Percentiles rank a stretch among this genome's conserved stretches.
Conservation (phyloP, 495 filamentous ascomycete genomes). For the Tuber aestivum region DNA sequence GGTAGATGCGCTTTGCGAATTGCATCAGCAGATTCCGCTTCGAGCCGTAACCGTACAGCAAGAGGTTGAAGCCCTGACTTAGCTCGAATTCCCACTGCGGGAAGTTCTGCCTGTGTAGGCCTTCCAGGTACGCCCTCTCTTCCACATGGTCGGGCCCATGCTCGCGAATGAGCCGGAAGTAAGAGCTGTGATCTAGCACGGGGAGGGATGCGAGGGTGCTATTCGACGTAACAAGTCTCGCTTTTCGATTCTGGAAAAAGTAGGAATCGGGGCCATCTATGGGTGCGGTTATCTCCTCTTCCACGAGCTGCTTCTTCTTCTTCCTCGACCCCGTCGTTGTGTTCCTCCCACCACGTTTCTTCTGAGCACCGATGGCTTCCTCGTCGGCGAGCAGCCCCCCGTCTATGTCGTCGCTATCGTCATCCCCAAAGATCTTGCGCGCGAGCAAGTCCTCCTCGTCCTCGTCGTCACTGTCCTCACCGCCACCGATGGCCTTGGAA, state of each 20-base stretch:
- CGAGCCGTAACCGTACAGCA: constrained; percentile 86
- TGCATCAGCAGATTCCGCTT: constrained; percentile 69
- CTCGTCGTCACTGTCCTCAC: constrained; percentile 56
- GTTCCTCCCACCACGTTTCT: constrained; percentile 21
- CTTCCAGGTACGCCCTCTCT: constrained; percentile 65
- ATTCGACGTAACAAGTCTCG: constrained; percentile 73
- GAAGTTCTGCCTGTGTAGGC: constrained; percentile 73
- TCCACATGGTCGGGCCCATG: constrained; percentile 64
- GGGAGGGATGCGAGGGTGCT: constrained; percentile 71
- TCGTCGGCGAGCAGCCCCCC: constrained; percentile 43
- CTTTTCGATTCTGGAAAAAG: constrained; percentile 85
- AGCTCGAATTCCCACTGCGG: constrained; percentile 92
- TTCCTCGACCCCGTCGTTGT: constrained; percentile 31
- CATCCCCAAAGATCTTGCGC: constrained; percentile 59
- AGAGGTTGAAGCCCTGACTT: constrained; percentile 79
- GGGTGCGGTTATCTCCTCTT: constrained; percentile 53
- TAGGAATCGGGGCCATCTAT: constrained; percentile 83
- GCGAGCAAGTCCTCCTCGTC: constrained; percentile 69
- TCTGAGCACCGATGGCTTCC: constrained; percentile 42
- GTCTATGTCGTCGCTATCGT: constrained; percentile 51
- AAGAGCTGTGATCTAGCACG: constrained; percentile 83
- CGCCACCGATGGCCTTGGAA: constrained; percentile 25
- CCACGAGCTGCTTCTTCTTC: constrained; percentile 44
- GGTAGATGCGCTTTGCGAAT: constrained; percentile 69
- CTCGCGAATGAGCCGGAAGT: constrained; percentile 63